Conservation (phyloP, 768 basidiomycete genomes). For the Lentinula raphanica region DNA sequence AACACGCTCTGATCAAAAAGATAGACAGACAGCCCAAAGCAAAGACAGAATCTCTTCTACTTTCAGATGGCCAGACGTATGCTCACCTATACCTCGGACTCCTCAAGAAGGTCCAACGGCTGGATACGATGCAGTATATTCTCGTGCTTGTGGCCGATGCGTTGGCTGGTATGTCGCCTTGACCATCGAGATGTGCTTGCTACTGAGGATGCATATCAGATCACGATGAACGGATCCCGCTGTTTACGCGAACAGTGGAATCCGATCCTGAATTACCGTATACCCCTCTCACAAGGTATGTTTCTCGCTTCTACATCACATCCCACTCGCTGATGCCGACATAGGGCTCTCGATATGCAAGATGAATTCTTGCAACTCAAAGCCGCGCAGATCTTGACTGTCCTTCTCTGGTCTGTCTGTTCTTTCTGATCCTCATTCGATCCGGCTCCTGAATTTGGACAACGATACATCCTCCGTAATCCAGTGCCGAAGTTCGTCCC, state of each 20-base stretch:
- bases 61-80: conserved; percentile 80
- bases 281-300: conserved; percentile 67
- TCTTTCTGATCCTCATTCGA: background rate
- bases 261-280: conserved; percentile 80
- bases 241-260: conserved; percentile 60
- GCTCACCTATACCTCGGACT: conserved; percentile 86
- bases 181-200: background rate
- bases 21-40: conserved; percentile 77
- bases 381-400: conserved; percentile 79
- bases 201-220: conserved; percentile 37
- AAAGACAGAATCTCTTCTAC: conserved; percentile 69
- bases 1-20: conserved; percentile 83
- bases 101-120: conserved; percentile 75
- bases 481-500: conserved; percentile 45
- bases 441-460: conserved; percentile 6
- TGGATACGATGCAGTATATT: conserved; percentile 84
- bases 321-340: conserved; percentile 10
- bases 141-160: conserved; percentile 88
- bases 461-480: background rate
- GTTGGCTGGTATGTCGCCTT: conserved; percentile 53
- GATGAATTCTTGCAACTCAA: conserved; percentile 97
- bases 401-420: conserved; percentile 64
- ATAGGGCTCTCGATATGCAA: conserved; percentile 72
- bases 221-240: conserved; percentile 79
- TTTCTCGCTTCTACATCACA: background rate